phyloP scores from a whole-genome alignment of 2,329 filamentous ascomycete species.

The Epichloe uncinata region DNA sequence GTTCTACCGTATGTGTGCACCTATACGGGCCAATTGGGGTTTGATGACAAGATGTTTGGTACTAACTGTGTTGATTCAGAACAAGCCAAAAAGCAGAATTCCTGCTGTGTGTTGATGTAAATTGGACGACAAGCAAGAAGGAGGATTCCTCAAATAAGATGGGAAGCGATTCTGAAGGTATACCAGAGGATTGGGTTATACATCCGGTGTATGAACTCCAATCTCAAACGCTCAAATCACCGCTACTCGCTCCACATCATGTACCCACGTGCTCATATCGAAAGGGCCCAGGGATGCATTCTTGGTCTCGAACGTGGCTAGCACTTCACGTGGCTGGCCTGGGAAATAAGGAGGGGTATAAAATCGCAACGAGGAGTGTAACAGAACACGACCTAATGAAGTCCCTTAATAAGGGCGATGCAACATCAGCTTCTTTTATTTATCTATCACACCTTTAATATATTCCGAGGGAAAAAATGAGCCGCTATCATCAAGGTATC shows the following conservation, averaged over 20 bases:
- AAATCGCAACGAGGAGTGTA: background rate
- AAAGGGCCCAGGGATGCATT: background rate
- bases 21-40: background rate
- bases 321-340: background rate
- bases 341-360: background rate
- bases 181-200: background rate
- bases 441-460: background rate
- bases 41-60: slow-evolving; percentile 2
- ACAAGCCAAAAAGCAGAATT: slow-evolving; percentile 70
- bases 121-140: background rate
- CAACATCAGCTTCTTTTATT: background rate
- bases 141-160: background rate
- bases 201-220: background rate
- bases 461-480: background rate
- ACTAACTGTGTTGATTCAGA: slow-evolving; percentile 19
- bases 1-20: slow-evolving; percentile 64
- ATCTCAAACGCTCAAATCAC: background rate
- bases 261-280: background rate
- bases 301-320: background rate
- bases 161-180: background rate
- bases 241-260: background rate
- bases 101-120: slow-evolving; percentile 60
- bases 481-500: background rate
- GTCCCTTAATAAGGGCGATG: background rate
- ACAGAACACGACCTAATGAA: slow-evolving; percentile 1